These are phyloP conservation scores for Colletotrichum sp. DNA, from an alignment of 2,329 filamentous ascomycete genomes.

Conservation along the genomic window DNA sequence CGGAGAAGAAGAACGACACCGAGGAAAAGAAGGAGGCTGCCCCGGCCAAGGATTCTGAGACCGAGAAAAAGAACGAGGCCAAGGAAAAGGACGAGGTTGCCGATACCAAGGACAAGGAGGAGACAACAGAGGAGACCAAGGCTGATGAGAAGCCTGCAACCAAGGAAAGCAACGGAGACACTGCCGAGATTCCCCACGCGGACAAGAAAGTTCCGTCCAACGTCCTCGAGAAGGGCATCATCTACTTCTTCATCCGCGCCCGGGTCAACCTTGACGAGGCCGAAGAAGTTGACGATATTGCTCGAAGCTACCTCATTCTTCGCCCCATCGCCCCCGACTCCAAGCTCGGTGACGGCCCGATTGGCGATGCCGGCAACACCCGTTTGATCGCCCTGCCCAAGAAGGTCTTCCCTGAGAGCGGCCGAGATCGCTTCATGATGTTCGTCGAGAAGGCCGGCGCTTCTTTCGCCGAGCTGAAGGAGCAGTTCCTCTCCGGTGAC, in stretches of 20 bases:
- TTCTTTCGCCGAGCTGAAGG: conserved; percentile 72
- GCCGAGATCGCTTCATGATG: conserved; percentile 74
- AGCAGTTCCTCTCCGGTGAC: conserved; percentile 69
- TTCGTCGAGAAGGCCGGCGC: conserved; percentile 80
- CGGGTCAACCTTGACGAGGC: conserved; percentile 77
- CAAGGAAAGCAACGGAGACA: not conserved
- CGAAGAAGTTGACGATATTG: conserved; percentile 72
- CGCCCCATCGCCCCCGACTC: conserved; percentile 74
- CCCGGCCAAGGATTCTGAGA: not conserved
- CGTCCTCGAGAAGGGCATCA: conserved; percentile 84
- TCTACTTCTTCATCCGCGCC: conserved; percentile 89
- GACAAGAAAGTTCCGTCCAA: conserved; percentile 32
- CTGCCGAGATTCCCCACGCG: conserved; percentile 15
- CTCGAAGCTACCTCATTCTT: conserved; percentile 80
- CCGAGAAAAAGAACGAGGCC: not conserved
- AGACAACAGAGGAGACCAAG: not conserved
- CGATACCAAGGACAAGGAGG: not conserved
- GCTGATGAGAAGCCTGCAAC: not conserved
- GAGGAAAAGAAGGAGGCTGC: not conserved
- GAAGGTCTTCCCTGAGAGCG: conserved; percentile 76
- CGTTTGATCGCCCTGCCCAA: conserved; percentile 82
- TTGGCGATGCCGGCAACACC: conserved; percentile 62
- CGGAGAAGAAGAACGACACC: not conserved
- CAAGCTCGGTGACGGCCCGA: conserved; percentile 61
- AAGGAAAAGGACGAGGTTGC: not conserved